Evolutionary conservation across 352 stramenopile genomes (phyloP).

Genomic region (Phytophthora macrochlamydospora): DNA sequence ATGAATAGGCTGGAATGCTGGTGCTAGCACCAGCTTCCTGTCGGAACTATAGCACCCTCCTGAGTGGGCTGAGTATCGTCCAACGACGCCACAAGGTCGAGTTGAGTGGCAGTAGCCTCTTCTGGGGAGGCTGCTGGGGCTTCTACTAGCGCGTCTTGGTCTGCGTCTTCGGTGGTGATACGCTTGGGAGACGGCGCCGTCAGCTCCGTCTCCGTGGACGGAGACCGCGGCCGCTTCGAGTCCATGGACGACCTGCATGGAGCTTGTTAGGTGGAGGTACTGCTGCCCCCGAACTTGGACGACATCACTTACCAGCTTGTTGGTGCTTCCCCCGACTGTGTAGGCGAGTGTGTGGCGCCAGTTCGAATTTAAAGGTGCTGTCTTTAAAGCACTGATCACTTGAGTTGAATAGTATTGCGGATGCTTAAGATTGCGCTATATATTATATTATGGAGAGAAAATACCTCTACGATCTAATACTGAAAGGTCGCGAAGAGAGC

Average conservation of each 20-base stretch:
- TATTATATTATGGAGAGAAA: neutral
- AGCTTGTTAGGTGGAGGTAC: neutral
- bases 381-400: neutral
- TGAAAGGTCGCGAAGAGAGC: too few species aligned
- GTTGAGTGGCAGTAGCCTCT: neutral
- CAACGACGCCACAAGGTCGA: neutral
- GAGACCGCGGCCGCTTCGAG: conserved; percentile 28
- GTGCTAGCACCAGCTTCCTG: conserved; percentile 39
- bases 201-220: conserved; percentile 11
- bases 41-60: neutral
- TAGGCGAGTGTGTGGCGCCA: conserved; percentile 2
- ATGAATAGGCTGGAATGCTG: conserved; percentile 54
- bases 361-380: neutral
- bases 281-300: conserved; percentile 3
- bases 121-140: neutral
- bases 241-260: conserved; percentile 8
- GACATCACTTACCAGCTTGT: neutral
- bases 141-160: conserved; percentile 13
- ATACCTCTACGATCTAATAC: too few species aligned
- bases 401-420: neutral
- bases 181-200: conserved; percentile 17
- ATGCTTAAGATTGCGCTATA: neutral
- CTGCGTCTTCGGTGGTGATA: conserved; percentile 11
- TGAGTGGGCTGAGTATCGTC: neutral
- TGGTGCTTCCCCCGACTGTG: conserved; percentile 3